Evolutionary conservation across 331 rosid genomes (phyloP).

Genomic region (Phaseolus coccineus): DNA sequence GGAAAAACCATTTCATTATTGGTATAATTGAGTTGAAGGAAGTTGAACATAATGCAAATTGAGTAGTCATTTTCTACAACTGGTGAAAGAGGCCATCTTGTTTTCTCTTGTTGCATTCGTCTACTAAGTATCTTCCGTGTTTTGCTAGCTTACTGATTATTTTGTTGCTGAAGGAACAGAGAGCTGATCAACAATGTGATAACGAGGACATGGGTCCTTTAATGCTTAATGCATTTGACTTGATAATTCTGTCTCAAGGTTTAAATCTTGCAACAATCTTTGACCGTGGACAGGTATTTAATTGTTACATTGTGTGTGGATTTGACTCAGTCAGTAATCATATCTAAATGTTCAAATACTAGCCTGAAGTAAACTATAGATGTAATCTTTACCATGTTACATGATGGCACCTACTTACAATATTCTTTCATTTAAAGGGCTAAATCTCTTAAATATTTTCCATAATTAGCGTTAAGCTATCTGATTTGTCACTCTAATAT

Average conservation of each 20-base stretch:
- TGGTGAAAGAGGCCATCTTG: neutral
- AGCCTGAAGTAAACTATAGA: slow-evolving; percentile 10
- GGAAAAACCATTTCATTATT: slow-evolving; percentile 25
- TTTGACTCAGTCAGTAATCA: slow-evolving; percentile 4
- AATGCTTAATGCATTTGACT: slow-evolving; percentile 82
- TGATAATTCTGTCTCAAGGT: slow-evolving; percentile 87
- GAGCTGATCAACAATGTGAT: slow-evolving; percentile 53
- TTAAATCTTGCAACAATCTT: slow-evolving; percentile 82
- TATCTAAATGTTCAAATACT: slow-evolving; percentile 13
- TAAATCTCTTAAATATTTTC: slow-evolving; percentile 13
- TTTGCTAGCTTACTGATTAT: slow-evolving; percentile 42
- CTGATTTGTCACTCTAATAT: slow-evolving; percentile 18
- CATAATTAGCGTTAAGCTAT: neutral
- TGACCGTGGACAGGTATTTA: slow-evolving; percentile 74
- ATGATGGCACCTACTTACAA: neutral
- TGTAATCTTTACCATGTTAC: slow-evolving; percentile 24
- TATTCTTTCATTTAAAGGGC: slow-evolving; percentile 22
- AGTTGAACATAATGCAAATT: slow-evolving; percentile 2
- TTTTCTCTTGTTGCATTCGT: slow-evolving; percentile 16
- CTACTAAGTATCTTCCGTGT: slow-evolving; percentile 33
- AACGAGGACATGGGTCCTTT: slow-evolving; percentile 77
- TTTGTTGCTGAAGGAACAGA: slow-evolving; percentile 61
- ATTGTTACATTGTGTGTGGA: neutral
- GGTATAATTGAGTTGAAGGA: neutral
- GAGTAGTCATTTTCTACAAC: slow-evolving; percentile 9